Percentiles rank a stretch among this genome's conserved stretches.
These are phyloP conservation scores for Picea sitchensis DNA, from an alignment of 75 land plant species.

Conservation along the genomic window DNA sequence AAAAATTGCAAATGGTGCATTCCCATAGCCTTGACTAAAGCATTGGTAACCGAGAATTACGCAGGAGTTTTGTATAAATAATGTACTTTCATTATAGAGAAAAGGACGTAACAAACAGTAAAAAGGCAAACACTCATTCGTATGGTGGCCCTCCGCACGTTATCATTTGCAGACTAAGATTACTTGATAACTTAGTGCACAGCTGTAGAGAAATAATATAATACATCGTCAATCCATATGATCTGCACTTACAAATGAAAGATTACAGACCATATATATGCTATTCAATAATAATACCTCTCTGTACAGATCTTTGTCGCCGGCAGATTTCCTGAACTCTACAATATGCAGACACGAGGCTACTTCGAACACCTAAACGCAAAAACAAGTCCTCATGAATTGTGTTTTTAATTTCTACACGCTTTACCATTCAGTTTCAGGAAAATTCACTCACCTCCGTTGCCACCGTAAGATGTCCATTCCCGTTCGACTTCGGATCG, in stretches of 20 bases:
- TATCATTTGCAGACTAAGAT: background rate
- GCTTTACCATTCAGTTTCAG: too few relatives aligned
- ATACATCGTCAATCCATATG: background rate
- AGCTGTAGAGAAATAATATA: background rate
- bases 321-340: constrained; percentile 36
- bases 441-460: background rate
- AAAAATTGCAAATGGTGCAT: too few relatives aligned
- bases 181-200: background rate
- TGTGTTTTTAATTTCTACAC: background rate
- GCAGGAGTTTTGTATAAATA: too few relatives aligned
- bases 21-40: too few relatives aligned
- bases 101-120: too few relatives aligned
- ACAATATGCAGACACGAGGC: constrained; percentile 58
- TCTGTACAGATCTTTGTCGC: background rate
- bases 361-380: constrained; percentile 37
- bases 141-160: too few relatives aligned
- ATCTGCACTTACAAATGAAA: background rate
- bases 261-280: too few relatives aligned
- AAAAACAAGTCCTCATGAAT: background rate
- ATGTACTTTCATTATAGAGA: too few relatives aligned
- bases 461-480: constrained; percentile 22
- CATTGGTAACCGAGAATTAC: too few relatives aligned
- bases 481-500: constrained; percentile 18
- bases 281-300: background rate
- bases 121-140: too few relatives aligned